Conservation (phyloP, 208 protist genomes). For the Trichomonas gallinae region DNA sequence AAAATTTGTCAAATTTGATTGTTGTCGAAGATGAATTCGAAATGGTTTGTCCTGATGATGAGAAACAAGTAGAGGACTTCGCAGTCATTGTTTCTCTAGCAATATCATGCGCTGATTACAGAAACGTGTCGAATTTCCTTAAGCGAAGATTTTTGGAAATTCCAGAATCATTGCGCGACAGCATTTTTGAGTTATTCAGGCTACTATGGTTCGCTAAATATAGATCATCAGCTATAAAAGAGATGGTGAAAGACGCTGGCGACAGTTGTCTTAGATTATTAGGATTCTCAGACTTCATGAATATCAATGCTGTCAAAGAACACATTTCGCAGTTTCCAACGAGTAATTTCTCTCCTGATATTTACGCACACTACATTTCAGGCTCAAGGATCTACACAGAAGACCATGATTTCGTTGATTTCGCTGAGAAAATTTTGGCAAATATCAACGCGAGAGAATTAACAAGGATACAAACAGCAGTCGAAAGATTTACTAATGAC, state of each 20-base stretch:
- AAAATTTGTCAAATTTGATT: background rate
- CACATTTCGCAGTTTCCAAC: background rate
- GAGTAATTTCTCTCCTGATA: background rate
- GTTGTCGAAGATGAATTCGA: background rate
- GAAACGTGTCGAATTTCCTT: background rate
- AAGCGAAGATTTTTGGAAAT: background rate
- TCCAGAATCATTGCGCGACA: background rate
- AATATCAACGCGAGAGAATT: background rate
- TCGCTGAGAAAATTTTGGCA: background rate
- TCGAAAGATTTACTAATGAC: background rate
- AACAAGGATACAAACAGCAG: background rate
- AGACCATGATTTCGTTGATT: background rate
- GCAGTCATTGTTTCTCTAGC: background rate
- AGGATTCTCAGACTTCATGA: background rate
- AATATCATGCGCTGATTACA: background rate
- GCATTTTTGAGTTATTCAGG: background rate
- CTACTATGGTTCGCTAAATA: background rate
- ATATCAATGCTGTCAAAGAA: background rate
- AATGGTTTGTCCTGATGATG: background rate
- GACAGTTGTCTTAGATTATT: background rate
- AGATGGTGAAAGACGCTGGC: background rate
- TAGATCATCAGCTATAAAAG: background rate
- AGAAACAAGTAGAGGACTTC: constrained; percentile 8
- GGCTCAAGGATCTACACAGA: background rate
- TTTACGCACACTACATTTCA: background rate